These are phyloP conservation scores for Fraxinus paxiana DNA, from an alignment of 305 asterid genomes.

Conservation along the genomic window DNA sequence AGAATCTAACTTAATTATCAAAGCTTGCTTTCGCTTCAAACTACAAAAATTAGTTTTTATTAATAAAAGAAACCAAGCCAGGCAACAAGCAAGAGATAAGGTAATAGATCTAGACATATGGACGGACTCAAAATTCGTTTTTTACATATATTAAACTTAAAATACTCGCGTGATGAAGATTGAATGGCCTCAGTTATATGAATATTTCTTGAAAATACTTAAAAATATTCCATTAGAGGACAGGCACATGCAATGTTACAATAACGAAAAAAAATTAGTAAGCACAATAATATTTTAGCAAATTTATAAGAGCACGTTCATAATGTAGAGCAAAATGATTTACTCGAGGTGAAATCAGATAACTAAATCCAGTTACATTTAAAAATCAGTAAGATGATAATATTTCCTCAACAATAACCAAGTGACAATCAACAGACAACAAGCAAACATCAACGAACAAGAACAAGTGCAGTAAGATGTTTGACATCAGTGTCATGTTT, in stretches of 20 bases:
- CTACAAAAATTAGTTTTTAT: neutral
- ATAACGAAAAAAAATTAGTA: neutral
- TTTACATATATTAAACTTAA: neutral
- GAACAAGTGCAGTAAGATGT: neutral
- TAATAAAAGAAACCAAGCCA: neutral
- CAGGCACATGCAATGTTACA: neutral
- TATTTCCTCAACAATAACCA: neutral
- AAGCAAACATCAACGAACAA: neutral
- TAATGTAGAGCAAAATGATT: neutral
- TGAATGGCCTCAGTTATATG: neutral
- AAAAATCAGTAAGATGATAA: neutral
- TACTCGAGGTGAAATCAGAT: neutral
- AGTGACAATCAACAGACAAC: neutral
- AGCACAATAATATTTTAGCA: neutral
- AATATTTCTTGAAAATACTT: neutral
- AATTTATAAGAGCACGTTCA: neutral
- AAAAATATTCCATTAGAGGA: neutral
- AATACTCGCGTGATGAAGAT: neutral
- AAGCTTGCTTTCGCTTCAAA: neutral
- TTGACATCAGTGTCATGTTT: neutral
- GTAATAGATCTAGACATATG: neutral
- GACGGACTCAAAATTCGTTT: neutral
- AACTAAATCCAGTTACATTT: neutral
- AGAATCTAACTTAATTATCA: neutral
- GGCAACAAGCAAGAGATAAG: conserved; percentile 7